Conservation (phyloP, 495 filamentous ascomycete genomes). For the Xylaria scruposa region DNA sequence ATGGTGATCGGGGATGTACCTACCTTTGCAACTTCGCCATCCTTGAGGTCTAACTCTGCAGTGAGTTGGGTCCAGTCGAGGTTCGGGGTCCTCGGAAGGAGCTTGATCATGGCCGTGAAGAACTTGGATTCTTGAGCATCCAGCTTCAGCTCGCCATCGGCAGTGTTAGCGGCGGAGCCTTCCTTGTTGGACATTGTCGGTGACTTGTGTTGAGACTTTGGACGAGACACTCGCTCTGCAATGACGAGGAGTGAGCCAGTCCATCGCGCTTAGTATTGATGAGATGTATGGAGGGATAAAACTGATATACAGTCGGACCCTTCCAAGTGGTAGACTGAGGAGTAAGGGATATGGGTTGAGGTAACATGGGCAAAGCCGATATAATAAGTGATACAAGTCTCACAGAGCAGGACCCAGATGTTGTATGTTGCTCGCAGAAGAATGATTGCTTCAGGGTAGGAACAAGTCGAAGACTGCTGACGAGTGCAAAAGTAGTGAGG, state of each 20-base stretch:
- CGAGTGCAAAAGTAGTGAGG: not conserved
- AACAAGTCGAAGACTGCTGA: not conserved
- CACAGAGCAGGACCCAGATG: not conserved
- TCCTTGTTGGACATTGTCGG: conserved; percentile 13
- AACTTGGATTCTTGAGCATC: conserved; percentile 29
- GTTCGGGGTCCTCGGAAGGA: conserved; percentile 27
- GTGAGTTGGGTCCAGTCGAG: conserved; percentile 31
- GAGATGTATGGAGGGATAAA: not conserved
- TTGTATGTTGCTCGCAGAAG: not conserved
- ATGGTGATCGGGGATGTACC: conserved; percentile 21
- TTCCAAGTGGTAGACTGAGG: not conserved
- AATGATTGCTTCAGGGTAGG: not conserved
- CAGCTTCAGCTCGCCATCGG: conserved; percentile 1
- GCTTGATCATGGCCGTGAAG: conserved; percentile 29
- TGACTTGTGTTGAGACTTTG: not conserved
- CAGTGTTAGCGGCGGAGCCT: not conserved
- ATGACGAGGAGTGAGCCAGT: not conserved
- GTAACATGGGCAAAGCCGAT: not conserved
- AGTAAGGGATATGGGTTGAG: not conserved
- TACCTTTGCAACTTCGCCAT: conserved; percentile 32
- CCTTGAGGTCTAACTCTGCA: conserved; percentile 29
- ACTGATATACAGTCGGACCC: not conserved
- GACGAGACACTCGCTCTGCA: not conserved
- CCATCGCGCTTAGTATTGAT: not conserved
- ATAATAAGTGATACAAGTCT: not conserved